Conservation (phyloP, 306 rosid species). For the Quercus ilex region DNA sequence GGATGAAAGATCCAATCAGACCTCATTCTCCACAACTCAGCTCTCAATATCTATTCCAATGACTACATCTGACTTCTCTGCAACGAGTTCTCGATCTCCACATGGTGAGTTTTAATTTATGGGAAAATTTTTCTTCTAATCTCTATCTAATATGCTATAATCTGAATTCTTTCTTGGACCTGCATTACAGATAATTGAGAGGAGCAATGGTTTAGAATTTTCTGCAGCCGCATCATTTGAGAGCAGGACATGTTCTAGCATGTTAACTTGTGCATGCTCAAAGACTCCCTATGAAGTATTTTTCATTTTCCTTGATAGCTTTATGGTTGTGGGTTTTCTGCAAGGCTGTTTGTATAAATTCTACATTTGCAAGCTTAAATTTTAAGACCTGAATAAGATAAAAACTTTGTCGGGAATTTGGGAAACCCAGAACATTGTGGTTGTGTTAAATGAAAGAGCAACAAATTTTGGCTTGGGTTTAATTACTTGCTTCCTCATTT, state of each 20-base stretch:
- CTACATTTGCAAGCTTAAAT: slow-evolving; percentile 5
- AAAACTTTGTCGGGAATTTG: neutral
- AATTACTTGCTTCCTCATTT: neutral
- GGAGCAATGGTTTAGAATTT: slow-evolving; percentile 17
- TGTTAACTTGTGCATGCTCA: neutral
- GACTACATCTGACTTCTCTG: slow-evolving; percentile 34
- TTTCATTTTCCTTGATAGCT: slow-evolving; percentile 6
- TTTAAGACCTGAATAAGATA: slow-evolving; percentile 8
- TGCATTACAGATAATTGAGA: slow-evolving; percentile 24
- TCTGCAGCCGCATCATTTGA: neutral
- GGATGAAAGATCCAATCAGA: slow-evolving; percentile 40
- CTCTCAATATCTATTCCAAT: slow-evolving; percentile 52
- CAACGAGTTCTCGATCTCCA: slow-evolving; percentile 35
- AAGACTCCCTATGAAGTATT: neutral
- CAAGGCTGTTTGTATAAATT: neutral
- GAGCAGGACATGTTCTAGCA: neutral
- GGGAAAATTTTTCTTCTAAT: neutral
- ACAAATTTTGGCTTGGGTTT: neutral
- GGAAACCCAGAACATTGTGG: neutral
- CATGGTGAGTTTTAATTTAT: slow-evolving; percentile 30
- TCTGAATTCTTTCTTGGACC: neutral
- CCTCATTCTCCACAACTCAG: slow-evolving; percentile 47
- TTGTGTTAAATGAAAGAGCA: neutral
- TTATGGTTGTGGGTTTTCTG: slow-evolving; percentile 9
- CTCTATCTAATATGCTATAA: neutral